phyloP scores from a whole-genome alignment of 23 red algal genomes.

The Gracilaria vermiculophylla region DNA sequence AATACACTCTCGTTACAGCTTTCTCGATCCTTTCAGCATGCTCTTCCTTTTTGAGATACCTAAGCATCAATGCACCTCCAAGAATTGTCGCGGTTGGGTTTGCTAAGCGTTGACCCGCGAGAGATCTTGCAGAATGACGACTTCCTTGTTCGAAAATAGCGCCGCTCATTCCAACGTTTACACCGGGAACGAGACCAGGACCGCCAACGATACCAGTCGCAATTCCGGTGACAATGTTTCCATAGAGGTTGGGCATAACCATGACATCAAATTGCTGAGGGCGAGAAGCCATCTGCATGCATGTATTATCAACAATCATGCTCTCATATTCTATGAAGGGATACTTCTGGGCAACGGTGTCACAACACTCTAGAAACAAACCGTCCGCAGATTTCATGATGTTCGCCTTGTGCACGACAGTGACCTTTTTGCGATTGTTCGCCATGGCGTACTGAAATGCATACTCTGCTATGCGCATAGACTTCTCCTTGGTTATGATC shows the following conservation, averaged over 20 bases:
- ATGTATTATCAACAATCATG: constrained; percentile 95
- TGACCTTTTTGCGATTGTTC: constrained; percentile 92
- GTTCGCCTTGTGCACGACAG: constrained; percentile 94
- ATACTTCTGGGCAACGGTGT: constrained; percentile 76
- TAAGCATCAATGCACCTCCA: constrained; percentile 82
- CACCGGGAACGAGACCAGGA: constrained; percentile 88
- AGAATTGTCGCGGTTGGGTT: constrained; percentile 95
- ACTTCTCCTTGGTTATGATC: constrained; percentile 79
- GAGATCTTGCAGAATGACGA: constrained; percentile 73
- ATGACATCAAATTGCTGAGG: constrained; percentile 98
- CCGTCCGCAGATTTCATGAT: constrained; percentile 96
- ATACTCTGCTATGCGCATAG: constrained; percentile 82
- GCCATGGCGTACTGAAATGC: constrained; percentile 89
- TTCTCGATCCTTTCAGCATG: constrained; percentile 84
- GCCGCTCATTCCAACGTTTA: constrained; percentile 77
- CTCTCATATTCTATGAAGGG: constrained; percentile 93
- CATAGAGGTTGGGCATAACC: constrained; percentile 94
- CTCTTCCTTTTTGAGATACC: constrained; percentile 78
- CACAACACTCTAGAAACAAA: constrained; percentile 89
- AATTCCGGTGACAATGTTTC: constrained; percentile 95
- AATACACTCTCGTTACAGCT: constrained; percentile 66
- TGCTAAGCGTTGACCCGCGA: constrained; percentile 84
- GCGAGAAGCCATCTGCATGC: constrained; percentile 86
- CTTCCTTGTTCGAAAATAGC: constrained; percentile 95
- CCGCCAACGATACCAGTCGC: constrained; percentile 88